Conservation (phyloP, 129 eudicot species). For the Sambucus nigra region DNA sequence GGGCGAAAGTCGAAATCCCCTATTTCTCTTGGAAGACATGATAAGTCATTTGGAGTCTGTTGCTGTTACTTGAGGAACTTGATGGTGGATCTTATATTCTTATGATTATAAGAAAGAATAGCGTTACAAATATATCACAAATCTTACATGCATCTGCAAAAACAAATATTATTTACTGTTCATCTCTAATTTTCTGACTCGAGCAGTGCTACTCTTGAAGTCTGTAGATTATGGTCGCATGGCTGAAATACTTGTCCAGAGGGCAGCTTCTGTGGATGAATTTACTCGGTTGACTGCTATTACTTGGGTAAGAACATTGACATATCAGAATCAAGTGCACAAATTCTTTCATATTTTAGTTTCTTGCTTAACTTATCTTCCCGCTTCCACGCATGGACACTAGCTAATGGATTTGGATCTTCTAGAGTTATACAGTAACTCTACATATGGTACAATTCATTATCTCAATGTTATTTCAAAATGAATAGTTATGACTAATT, state of each 20-base stretch:
- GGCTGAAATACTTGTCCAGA: slow-evolving; percentile 95
- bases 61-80: background rate
- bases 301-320: slow-evolving; percentile 64
- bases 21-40: background rate
- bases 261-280: slow-evolving; percentile 91
- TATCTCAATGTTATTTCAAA: no score
- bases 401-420: background rate
- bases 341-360: slow-evolving; percentile 3
- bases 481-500: no score
- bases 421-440: no score
- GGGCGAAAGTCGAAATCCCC: no score
- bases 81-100: background rate
- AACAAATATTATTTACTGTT: slow-evolving; percentile 27
- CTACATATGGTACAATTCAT: no score
- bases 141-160: background rate
- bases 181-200: slow-evolving; percentile 37
- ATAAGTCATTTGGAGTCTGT: background rate
- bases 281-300: slow-evolving; percentile 94
- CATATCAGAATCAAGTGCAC: background rate
- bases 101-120: background rate
- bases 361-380: background rate
- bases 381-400: no score
- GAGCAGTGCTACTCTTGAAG: slow-evolving; percentile 62
- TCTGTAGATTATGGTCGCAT: slow-evolving; percentile 99
- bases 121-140: background rate